Conservation (phyloP, 257 asterid genomes). For the Nicotiana noctiflora region DNA sequence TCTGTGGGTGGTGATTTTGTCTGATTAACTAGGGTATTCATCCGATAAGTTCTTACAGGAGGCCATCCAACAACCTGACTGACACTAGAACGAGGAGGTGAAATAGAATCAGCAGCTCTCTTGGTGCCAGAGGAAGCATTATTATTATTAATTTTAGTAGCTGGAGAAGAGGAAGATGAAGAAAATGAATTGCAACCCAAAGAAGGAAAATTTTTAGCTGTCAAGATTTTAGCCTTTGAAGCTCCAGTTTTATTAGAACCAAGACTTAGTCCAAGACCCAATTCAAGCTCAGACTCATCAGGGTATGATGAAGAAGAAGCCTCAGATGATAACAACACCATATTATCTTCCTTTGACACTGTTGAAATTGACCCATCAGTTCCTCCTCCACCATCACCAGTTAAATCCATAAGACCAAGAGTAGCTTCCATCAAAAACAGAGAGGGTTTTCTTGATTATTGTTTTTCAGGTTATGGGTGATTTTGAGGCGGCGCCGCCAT, state of each 20-base stretch:
- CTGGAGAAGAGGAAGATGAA: constrained; percentile 51
- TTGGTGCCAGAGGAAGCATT: constrained; percentile 56
- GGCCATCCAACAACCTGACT: constrained; percentile 60
- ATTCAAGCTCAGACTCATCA: constrained; percentile 53
- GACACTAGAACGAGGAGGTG: constrained; percentile 70
- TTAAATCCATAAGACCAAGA: constrained; percentile 10
- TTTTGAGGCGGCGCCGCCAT: too few species aligned
- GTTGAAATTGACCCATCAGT: too few species aligned
- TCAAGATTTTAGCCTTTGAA: constrained; percentile 46
- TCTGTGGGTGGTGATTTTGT: constrained; percentile 22
- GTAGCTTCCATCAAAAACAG: constrained; percentile 27
- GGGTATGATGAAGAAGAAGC: constrained; percentile 56
- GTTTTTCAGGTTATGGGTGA: neutral
- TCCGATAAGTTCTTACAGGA: constrained; percentile 36
- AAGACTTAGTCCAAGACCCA: constrained; percentile 63
- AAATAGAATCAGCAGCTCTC: constrained; percentile 68
- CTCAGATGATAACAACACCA: constrained; percentile 36
- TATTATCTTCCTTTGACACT: too few species aligned
- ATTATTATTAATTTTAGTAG: constrained; percentile 29
- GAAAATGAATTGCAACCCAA: constrained; percentile 40
- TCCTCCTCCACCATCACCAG: constrained; percentile 19
- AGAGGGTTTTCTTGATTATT: neutral
- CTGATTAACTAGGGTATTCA: constrained; percentile 35
- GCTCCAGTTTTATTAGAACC: constrained; percentile 22
- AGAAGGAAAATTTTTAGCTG: constrained; percentile 44